Conservation (phyloP, 2,329 filamentous ascomycete species). For the Sporothrix sp. region DNA sequence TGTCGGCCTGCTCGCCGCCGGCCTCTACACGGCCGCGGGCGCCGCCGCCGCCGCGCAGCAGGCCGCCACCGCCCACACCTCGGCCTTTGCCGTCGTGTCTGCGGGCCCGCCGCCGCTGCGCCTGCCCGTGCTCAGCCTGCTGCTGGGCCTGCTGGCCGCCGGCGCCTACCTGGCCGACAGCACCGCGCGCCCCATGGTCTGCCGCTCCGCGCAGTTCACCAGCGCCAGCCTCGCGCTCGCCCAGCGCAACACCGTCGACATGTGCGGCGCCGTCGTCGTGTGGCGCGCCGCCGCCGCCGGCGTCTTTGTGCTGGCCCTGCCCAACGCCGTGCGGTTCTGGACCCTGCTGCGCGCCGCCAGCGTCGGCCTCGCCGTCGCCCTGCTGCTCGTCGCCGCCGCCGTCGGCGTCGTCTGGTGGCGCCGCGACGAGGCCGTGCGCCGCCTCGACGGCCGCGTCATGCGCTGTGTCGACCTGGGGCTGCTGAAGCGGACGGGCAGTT, state of each 20-base stretch:
- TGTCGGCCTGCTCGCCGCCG: constrained; percentile 35
- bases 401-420: constrained; percentile 32
- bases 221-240: constrained; percentile 36
- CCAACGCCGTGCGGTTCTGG: constrained; percentile 27
- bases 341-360: constrained; percentile 30
- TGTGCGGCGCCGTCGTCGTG: constrained; percentile 34
- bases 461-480: constrained; percentile 33
- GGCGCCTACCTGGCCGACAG: constrained; percentile 33
- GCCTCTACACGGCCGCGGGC: constrained; percentile 31
- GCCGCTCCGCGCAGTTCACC: constrained; percentile 40
- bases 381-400: constrained; percentile 29
- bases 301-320: constrained; percentile 34
- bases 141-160: constrained; percentile 38
- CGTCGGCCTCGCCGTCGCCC: constrained; percentile 33
- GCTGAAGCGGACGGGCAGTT: constrained; percentile 34
- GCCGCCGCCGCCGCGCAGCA: constrained; percentile 23
- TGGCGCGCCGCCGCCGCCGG: constrained; percentile 34
- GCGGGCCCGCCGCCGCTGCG: constrained; percentile 19
- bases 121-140: constrained; percentile 34
- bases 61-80: constrained; percentile 9
- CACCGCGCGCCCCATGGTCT: constrained; percentile 33
- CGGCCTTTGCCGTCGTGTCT: constrained; percentile 22
- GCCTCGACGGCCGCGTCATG: constrained; percentile 39
- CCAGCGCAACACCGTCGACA: constrained; percentile 38
- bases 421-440: constrained; percentile 32